Base-by-base conservation (phyloP, 2,329 filamentous ascomycete genomes). In the Westerdykella sp. region DNA sequence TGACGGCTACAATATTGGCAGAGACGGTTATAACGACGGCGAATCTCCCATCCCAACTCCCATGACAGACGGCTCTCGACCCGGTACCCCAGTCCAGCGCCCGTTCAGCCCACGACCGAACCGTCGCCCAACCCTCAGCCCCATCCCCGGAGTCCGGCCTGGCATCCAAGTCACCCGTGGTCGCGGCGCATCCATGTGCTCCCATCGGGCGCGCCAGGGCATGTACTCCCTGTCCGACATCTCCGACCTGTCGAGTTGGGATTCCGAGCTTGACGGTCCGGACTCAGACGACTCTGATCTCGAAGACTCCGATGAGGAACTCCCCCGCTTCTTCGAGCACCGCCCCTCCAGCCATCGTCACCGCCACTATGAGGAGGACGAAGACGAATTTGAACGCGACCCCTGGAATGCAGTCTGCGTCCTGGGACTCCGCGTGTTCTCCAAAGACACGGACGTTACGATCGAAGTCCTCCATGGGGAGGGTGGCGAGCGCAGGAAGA, bases 401-500 rank as follows among this genome's bases (percentile, higher is more conserved):
- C 77, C 77, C 0, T 82, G 79, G 79, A 80, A 81, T 52, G 79
- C 79, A 1, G 71, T 80, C 1, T 79, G 76, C 47, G 77, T 81
- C 13, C 71, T 81, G 4, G 79, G 79, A 0, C 58, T 82, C 23
- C 68, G 77, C 5, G 77, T 82, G 0, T 81, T 79, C 53, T 74
- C 71, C 9, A 72, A 76, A 46, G 73, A 77, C 47, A 65, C 63
- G 0, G 67, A 69, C 22, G 69, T 80, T 30, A 71, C 66, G 3
- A 70, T 82, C 14, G 69, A 74, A 48, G 76, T 80, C 7, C 63
- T 77, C n/a, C 71, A 66, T 22, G 50, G 57, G 10, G 59, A 64
- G 22, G 22, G 22, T 14, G 51, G 50, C 4, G 58, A 59, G 5
- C 42, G 48, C 34, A 55, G 51, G 34, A 62, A 53, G 46, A 55